Conservation (phyloP, 257 asterid genomes). For the Nicotiana noctiflora region DNA sequence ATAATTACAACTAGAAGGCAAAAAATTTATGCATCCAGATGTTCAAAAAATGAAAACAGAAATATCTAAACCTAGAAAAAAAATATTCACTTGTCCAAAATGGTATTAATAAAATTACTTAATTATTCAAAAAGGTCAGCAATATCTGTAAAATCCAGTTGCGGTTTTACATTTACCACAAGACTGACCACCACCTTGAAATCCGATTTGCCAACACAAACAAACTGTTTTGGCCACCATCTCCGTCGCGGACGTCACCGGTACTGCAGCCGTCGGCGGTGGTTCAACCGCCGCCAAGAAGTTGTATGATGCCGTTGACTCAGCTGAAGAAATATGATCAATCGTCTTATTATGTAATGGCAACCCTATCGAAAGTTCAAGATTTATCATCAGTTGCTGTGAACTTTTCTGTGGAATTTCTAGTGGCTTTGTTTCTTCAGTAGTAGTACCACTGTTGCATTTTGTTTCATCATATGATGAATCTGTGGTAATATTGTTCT, state of each 20-base stretch:
- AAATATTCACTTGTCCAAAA: not conserved
- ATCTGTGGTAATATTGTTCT: not conserved
- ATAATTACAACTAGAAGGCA: not conserved
- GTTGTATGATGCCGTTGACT: conserved; percentile 9
- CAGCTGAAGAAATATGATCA: not conserved
- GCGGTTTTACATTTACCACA: conserved; percentile 48
- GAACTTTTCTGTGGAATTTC: not conserved
- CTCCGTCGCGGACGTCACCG: not conserved
- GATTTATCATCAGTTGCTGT: conserved; percentile 24
- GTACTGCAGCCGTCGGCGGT: not conserved
- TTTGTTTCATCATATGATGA: conserved; percentile 46
- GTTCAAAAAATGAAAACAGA: not conserved
- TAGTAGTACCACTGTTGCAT: conserved; percentile 70
- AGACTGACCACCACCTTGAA: conserved; percentile 27
- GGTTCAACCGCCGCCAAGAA: not conserved
- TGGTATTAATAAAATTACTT: not conserved
- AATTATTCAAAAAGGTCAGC: conserved; percentile 9
- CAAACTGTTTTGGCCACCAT: conserved; percentile 31
- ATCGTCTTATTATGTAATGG: conserved; percentile 12
- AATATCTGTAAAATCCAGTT: conserved; percentile 35
- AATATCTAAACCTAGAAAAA: not conserved
- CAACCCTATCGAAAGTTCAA: conserved; percentile 67
- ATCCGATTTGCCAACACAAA: conserved; percentile 57
- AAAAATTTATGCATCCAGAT: not conserved
- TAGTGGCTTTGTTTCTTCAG: conserved; percentile 47